Conservation (phyloP, 2,329 filamentous ascomycete species). For the Tolypocladium sp. region DNA sequence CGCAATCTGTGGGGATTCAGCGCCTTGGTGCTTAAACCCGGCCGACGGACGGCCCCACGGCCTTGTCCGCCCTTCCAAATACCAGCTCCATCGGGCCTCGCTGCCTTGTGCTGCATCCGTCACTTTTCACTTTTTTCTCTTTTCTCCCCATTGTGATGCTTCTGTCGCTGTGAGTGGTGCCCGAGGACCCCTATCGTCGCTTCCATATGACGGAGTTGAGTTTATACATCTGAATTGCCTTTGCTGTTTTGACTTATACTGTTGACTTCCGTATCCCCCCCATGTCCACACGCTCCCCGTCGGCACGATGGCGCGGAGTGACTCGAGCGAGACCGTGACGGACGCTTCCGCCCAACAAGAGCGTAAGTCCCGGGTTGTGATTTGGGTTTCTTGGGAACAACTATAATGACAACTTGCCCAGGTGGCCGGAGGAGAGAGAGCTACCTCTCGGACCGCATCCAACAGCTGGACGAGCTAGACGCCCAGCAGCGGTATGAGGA, state of each 20-base stretch:
- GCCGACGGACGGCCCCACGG: neutral
- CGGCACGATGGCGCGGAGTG: slow-evolving; percentile 12
- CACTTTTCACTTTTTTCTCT: neutral
- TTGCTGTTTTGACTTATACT: neutral
- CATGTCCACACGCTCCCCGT: neutral
- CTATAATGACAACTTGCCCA: neutral
- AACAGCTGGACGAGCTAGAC: slow-evolving; percentile 27
- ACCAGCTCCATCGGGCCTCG: neutral
- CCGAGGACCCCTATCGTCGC: neutral
- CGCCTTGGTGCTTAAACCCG: neutral
- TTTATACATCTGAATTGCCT: no score
- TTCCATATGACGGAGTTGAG: neutral
- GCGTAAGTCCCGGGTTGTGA: neutral
- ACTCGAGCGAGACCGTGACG: slow-evolving; percentile 16
- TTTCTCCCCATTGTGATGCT: neutral
- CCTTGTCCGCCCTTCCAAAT: neutral
- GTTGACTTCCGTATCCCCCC: neutral
- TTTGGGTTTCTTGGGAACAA: neutral
- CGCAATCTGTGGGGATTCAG: neutral
- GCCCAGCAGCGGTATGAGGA: slow-evolving; percentile 29
- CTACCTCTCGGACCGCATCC: slow-evolving; percentile 13
- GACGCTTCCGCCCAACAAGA: slow-evolving; percentile 4
- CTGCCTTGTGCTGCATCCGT: neutral
- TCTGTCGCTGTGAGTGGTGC: neutral
- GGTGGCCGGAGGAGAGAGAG: slow-evolving; percentile 15